phyloP scores from a whole-genome alignment of 768 basidiomycete species.

The Leucocoprinus leucothites region DNA sequence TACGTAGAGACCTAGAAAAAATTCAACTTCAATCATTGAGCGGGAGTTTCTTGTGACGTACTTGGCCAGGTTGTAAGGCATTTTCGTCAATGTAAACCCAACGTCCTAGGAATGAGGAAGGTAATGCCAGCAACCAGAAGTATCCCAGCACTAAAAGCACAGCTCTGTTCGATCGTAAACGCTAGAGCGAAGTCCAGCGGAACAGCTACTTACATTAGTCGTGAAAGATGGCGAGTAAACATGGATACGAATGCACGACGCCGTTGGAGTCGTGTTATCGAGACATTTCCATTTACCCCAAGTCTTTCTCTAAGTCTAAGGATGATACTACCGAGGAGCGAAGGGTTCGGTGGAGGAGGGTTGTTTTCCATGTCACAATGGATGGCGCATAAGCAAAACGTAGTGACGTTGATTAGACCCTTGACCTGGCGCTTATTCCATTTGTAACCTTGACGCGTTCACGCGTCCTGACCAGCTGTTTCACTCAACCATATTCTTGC shows the following conservation, averaged over 20 bases:
- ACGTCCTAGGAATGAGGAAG: slow-evolving; percentile 59
- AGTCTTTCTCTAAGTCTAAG: slow-evolving; percentile 22
- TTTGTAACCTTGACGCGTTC: slow-evolving; percentile 11
- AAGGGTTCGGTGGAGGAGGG: neutral
- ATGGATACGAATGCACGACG: slow-evolving; percentile 36
- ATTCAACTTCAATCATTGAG: neutral
- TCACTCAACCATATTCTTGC: slow-evolving; percentile 13
- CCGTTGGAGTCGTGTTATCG: slow-evolving; percentile 42
- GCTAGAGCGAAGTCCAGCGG: neutral
- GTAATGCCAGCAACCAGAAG: slow-evolving; percentile 82
- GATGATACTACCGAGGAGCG: slow-evolving; percentile 5
- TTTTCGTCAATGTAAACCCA: slow-evolving; percentile 92
- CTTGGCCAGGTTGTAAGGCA: slow-evolving; percentile 90
- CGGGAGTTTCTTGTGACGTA: slow-evolving; percentile 24
- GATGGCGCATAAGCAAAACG: slow-evolving; percentile 1
- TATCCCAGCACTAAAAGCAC: slow-evolving; percentile 63
- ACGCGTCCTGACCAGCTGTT: neutral
- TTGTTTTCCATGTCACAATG: neutral
- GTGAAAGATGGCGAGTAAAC: slow-evolving; percentile 28
- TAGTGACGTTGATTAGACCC: neutral
- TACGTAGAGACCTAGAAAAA: slow-evolving; percentile 76
- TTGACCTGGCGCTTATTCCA: neutral
- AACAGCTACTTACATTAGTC: slow-evolving; percentile 29
- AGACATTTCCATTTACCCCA: slow-evolving; percentile 22
- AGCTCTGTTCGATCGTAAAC: slow-evolving; percentile 35